phyloP scores from a whole-genome alignment of 352 stramenopile species.

The Thraustotheca clavata region DNA sequence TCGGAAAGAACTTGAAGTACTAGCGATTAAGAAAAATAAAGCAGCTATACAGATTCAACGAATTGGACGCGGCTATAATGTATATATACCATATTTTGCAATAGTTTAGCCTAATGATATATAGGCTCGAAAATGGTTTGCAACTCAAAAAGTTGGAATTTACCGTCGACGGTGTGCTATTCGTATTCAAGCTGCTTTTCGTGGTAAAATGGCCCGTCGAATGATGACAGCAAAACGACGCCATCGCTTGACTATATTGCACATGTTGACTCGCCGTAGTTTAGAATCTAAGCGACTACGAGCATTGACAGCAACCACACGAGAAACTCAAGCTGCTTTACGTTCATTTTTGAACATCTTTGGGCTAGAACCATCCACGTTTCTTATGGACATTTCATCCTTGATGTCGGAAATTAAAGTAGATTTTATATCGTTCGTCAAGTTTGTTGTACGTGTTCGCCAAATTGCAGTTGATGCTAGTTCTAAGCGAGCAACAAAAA shows the following conservation, averaged over 20 bases:
- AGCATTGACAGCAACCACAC: slow-evolving; percentile 42
- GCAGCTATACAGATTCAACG: slow-evolving; percentile 64
- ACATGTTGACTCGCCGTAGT: slow-evolving; percentile 47
- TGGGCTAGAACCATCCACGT: slow-evolving; percentile 62
- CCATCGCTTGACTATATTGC: slow-evolving; percentile 70
- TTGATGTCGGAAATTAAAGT: slow-evolving; percentile 58
- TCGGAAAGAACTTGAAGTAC: slow-evolving; percentile 41
- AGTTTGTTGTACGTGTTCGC: slow-evolving; percentile 37
- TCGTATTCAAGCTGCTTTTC: slow-evolving; percentile 59
- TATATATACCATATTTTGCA: not conserved
- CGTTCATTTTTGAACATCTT: slow-evolving; percentile 66
- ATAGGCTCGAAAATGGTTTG: slow-evolving; percentile 37
- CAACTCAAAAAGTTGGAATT: slow-evolving; percentile 44
- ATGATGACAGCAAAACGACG: slow-evolving; percentile 53
- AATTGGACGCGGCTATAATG: slow-evolving; percentile 48
- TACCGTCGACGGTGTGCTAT: slow-evolving; percentile 37
- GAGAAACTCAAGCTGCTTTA: slow-evolving; percentile 49
- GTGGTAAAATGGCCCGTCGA: slow-evolving; percentile 53
- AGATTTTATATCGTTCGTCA: slow-evolving; percentile 52
- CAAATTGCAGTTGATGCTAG: slow-evolving; percentile 7
- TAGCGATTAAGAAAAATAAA: slow-evolving; percentile 34
- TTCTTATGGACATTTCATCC: slow-evolving; percentile 52
- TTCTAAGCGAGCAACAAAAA: not conserved
- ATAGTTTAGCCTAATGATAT: not conserved
- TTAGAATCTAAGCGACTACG: slow-evolving; percentile 57